Evolutionary conservation across 2,329 filamentous ascomycete species (phyloP), one percentile per base, ranked within the genome.

Genomic region (Gremmenia infestans): DNA sequence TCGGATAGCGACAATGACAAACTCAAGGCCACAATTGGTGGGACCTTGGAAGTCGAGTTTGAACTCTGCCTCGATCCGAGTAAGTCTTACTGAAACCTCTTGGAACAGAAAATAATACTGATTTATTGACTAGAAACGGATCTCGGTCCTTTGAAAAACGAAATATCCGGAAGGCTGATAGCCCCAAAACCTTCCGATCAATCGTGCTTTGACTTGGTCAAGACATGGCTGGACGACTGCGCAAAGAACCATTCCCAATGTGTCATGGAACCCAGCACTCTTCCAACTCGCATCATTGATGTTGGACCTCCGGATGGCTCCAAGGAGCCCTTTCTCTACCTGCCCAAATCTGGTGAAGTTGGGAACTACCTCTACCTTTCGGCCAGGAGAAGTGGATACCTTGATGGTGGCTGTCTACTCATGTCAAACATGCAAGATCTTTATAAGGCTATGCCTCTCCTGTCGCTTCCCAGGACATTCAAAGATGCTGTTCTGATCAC

Each of bases 381-480:
- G 19, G 42, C 42, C 42, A 45, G 23, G 11, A n/a, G 42, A 45
- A 11, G 42, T 12, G 42, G 42, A 8, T 11, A 11, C 19, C 7
- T 19, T 2, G 42, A 45, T 19, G 19, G 11, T 14, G 19, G 12
- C 1, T 22, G 12, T 12, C 42, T 45, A 15, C 5, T 12, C 19
- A 15, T 23, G n/a, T 45, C 22, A 19, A 45, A 45, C 22, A 2
- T 45, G 8, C 15, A 45, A 12, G 19, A 17, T 45, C 22, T 17
- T 23, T 23, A 45, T 12, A 4, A 25, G 19, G n/a, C 42, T 17
- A 22, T 45, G 3, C 42, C 42, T 4, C 5, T 45, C 2, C 19
- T 11, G 2, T 12, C 56, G 65, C 72, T 59, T 56, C 61, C 56
- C 0, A 36, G 15, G 1, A 64, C 58, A 3, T 64, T 61, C 17